These are phyloP conservation scores for Eudorina sp. DNA, from an alignment of 139 green algal species.

Conservation along the genomic window DNA sequence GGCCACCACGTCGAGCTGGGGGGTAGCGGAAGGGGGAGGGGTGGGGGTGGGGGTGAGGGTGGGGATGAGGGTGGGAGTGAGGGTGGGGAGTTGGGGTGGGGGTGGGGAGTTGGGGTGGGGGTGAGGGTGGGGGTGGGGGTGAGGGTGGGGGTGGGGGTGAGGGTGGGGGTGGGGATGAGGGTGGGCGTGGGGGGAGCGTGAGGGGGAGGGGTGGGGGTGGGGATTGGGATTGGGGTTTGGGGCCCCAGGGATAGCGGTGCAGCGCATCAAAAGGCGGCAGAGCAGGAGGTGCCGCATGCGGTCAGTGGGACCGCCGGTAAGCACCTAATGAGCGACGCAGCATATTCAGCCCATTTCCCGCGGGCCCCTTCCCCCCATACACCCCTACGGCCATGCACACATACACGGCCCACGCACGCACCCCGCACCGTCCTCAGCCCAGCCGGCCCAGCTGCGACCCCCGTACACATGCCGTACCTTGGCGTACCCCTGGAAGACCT, in stretches of 20 bases:
- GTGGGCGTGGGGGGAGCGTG: background rate
- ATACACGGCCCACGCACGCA: background rate
- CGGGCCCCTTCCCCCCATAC: background rate
- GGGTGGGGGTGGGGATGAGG: background rate
- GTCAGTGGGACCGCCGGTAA: background rate
- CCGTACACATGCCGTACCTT: slow-evolving; percentile 34
- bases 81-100: background rate
- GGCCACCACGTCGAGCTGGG: slow-evolving; percentile 47
- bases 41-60: background rate
- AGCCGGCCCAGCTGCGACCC: too few species aligned
- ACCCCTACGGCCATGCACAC: background rate
- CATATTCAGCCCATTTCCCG: background rate
- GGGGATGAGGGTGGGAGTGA: too few species aligned
- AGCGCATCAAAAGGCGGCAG: background rate
- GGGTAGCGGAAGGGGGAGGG: too few species aligned
- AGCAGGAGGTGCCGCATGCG: background rate
- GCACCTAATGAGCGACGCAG: background rate
- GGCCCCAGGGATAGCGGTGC: background rate
- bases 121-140: too few species aligned
- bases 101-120: background rate
- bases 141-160: background rate
- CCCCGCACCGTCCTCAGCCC: too few species aligned
- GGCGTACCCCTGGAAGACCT: slow-evolving; percentile 65
- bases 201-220: background rate
- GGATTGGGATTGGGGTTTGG: background rate